phyloP scores from a whole-genome alignment of 2,329 filamentous ascomycete genomes.

The Harringtonia aguacate region DNA sequence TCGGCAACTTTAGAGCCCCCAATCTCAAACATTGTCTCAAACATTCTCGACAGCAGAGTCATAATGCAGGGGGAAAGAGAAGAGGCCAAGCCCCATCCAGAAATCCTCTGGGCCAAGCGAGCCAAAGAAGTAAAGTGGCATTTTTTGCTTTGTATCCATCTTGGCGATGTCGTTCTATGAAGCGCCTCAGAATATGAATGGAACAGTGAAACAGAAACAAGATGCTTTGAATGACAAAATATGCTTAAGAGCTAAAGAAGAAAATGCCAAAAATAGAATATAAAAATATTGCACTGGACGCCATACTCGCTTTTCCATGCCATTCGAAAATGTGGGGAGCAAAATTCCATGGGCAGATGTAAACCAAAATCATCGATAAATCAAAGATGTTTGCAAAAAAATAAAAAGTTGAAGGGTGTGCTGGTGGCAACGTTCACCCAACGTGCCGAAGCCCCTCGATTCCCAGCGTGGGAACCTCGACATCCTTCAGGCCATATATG shows the following conservation, averaged over 20 bases:
- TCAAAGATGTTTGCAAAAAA: not conserved
- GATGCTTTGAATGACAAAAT: not conserved
- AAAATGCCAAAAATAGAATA: not conserved
- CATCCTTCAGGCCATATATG: slow-evolving; percentile 50
- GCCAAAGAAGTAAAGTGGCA: too few relatives aligned
- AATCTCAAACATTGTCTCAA: too few relatives aligned
- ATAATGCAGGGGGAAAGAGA: too few relatives aligned
- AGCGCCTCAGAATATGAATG: not conserved
- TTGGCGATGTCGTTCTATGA: not conserved
- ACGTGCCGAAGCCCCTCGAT: slow-evolving; percentile 45
- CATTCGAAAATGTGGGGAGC: not conserved
- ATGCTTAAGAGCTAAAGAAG: not conserved
- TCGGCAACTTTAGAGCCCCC: too few relatives aligned
- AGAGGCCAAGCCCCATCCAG: too few relatives aligned
- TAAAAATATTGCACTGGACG: slow-evolving; percentile 1
- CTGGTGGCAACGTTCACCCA: not conserved
- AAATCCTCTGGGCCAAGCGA: too few relatives aligned
- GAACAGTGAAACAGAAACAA: not conserved
- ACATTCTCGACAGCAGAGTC: too few relatives aligned
- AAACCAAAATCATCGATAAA: not conserved
- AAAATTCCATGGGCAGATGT: not conserved
- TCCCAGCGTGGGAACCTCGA: slow-evolving; percentile 57
- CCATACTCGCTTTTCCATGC: slow-evolving; percentile 8
- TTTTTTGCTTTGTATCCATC: not conserved
- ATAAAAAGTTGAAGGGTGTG: not conserved